Evolutionary conservation across 2,329 filamentous ascomycete genomes (phyloP).

Genomic region (Colletotrichum tanaceti): DNA sequence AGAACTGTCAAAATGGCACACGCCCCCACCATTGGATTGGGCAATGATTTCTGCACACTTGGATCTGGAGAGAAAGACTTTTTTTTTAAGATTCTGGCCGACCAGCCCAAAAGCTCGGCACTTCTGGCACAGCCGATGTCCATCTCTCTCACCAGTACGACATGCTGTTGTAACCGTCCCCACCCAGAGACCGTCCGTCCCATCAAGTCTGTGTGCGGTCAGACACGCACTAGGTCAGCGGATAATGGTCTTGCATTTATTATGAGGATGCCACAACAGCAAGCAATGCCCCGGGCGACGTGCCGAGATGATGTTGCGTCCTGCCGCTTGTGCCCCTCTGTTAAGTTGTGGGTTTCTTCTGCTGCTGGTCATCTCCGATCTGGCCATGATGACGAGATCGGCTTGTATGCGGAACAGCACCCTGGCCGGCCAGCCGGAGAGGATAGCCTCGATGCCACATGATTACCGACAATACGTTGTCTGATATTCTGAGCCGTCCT

Average conservation of each 20-base stretch:
- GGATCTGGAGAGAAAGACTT: constrained; percentile 20
- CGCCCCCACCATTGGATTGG: background rate
- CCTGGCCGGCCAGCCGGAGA: constrained; percentile 8
- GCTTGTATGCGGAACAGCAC: constrained; percentile 13
- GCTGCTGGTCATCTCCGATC: constrained; percentile 24
- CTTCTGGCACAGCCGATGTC: constrained; percentile 4
- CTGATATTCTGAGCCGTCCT: background rate
- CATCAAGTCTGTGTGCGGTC: constrained; percentile 31
- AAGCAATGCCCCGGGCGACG: constrained; percentile 15
- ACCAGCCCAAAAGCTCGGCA: constrained; percentile 24
- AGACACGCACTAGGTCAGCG: constrained; percentile 8
- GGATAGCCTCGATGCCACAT: background rate
- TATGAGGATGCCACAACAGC: constrained; percentile 4
- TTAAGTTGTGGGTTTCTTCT: constrained; percentile 7
- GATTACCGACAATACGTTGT: background rate
- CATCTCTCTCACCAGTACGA: constrained; percentile 24
- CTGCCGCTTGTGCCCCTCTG: constrained; percentile 12
- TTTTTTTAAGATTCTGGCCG: constrained; percentile 29
- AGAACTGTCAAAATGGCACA: constrained; percentile 13
- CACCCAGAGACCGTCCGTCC: constrained; percentile 24
- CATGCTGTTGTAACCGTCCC: constrained; percentile 19
- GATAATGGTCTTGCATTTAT: constrained; percentile 12
- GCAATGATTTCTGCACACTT: constrained; percentile 17
- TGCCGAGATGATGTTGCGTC: background rate
- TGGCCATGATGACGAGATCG: constrained; percentile 21